phyloP scores from a whole-genome alignment of 2,329 filamentous ascomycete genomes.

The Fusarium sp. region DNA sequence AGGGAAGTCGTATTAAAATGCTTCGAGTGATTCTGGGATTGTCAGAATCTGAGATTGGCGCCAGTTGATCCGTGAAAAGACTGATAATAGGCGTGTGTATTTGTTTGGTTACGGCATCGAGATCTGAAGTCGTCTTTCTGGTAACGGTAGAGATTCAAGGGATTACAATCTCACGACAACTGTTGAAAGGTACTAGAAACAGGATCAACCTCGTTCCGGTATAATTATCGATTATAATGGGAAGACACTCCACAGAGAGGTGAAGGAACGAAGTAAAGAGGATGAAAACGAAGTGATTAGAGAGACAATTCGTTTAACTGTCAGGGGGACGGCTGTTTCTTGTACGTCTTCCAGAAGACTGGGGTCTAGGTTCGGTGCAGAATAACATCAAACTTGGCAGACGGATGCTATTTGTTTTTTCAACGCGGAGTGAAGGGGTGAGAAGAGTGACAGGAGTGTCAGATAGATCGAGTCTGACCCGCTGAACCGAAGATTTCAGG shows the following conservation, averaged over 20 bases:
- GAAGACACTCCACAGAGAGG: constrained; percentile 12
- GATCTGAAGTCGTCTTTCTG: constrained; percentile 21
- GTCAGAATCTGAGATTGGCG: neutral
- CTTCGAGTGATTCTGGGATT: constrained; percentile 10
- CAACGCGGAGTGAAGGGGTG: constrained; percentile 22
- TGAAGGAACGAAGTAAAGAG: constrained; percentile 11
- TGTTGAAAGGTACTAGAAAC: constrained; percentile 18
- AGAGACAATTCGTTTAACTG: constrained; percentile 26
- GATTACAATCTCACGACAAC: constrained; percentile 34
- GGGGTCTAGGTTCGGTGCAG: constrained; percentile 27
- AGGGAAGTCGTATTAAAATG: constrained; percentile 13
- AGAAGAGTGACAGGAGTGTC: constrained; percentile 28
- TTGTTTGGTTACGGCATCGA: constrained; percentile 23
- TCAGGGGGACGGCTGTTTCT: constrained; percentile 35
- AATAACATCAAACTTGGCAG: constrained; percentile 31
- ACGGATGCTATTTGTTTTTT: constrained; percentile 34
- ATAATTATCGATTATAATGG: constrained; percentile 43
- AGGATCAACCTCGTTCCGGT: constrained; percentile 31
- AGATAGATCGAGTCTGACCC: constrained; percentile 39
- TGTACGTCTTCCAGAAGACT: constrained; percentile 36
- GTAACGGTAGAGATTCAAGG: constrained; percentile 24
- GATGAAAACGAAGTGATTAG: constrained; percentile 26
- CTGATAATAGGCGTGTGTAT: constrained; percentile 25
- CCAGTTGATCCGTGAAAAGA: neutral
- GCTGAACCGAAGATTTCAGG: constrained; percentile 38